Conservation (phyloP, 163 green algal genomes). For the Scenedesmus sp. region DNA sequence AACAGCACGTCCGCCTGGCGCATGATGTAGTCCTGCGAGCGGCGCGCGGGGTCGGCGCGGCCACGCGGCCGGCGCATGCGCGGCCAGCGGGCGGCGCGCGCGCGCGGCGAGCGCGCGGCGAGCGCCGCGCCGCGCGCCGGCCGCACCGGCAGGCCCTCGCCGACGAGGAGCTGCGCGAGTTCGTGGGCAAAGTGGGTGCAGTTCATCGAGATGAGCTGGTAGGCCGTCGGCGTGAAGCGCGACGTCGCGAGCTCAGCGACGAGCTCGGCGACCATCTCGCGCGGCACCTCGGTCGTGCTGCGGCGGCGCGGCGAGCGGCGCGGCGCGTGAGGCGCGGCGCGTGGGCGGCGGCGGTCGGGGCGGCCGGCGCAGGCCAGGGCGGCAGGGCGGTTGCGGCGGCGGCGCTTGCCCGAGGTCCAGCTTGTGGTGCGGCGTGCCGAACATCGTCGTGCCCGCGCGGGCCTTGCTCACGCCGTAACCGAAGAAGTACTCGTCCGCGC, state of each 20-base stretch:
- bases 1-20: conserved; percentile 48
- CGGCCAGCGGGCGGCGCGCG: neutral
- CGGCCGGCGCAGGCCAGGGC: too few relatives aligned
- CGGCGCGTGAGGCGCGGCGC: too few relatives aligned
- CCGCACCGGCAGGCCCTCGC: conserved; percentile 53
- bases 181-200: conserved; percentile 69
- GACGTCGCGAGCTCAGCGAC: conserved; percentile 54
- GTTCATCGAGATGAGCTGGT: conserved; percentile 64
- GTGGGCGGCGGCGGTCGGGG: too few relatives aligned
- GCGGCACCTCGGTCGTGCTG: conserved; percentile 43
- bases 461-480: conserved; percentile 73
- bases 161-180: conserved; percentile 53
- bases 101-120: neutral
- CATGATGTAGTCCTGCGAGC: conserved; percentile 45
- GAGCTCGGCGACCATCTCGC: conserved; percentile 50
- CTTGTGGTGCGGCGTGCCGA: conserved; percentile 65
- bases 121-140: too few relatives aligned
- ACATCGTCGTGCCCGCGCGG: conserved; percentile 67
- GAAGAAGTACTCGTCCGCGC: conserved; percentile 72
- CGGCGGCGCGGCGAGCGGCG: neutral
- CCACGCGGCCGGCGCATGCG: neutral
- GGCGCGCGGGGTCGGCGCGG: too few relatives aligned
- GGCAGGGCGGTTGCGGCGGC: too few relatives aligned
- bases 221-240: conserved; percentile 52
- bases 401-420: conserved; percentile 75